Base-by-base conservation (phyloP, 2,329 filamentous ascomycete genomes). In the Ceratocystis colombiana region DNA sequence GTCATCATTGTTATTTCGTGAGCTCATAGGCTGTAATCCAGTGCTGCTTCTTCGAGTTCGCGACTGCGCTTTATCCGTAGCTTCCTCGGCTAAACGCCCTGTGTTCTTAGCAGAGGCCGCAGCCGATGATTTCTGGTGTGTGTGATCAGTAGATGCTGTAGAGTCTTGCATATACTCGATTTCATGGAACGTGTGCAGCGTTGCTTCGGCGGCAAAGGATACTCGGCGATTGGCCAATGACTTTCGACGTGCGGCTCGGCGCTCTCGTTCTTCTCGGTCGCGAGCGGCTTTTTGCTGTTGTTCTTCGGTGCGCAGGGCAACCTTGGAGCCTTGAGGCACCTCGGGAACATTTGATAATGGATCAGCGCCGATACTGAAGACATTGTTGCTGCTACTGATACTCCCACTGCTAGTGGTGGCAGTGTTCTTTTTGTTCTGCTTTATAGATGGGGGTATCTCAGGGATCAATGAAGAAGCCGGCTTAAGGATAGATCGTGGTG, bases 151-250 rank as follows among this genome's bases (percentile, higher is more conserved):
- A 0, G 88, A 88, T 6, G 87, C 88, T 1, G 91, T 95, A 22
- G 90, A 90, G 73, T 96, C 92, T 72, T 92, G 90, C 73, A 86
- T 82, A 69, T 92, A 88, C 72, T 97, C 93, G 57, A 96, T 84
- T 66, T 94, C 92, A 73, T 97, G 92, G 82, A 96, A 97, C 0
- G 94, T 99, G 74, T 99, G 94, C 45, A 99, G 81, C 2, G 94
- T 99, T 12, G 94, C 94, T 76, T 99, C 94, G 0, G 94, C 94
- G 3, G 94, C 94, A 75, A 99, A 99, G 0, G 93, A 97, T 44
- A 99, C 94, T 73, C 94, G 86, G 72, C 94, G 86, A 74, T 94
- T 96, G 61, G 93, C 91, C 67, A 96, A 82, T 20, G 92, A 96
- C 74, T 97, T 97, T 71, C 94, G 84, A 69, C 94, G 87, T 57